Percentiles rank a stretch among this genome's conserved stretches.
These are phyloP conservation scores for Wickerhamomyces sydowiorum DNA, from an alignment of 805 yeast genomes.

Conservation along the genomic window DNA sequence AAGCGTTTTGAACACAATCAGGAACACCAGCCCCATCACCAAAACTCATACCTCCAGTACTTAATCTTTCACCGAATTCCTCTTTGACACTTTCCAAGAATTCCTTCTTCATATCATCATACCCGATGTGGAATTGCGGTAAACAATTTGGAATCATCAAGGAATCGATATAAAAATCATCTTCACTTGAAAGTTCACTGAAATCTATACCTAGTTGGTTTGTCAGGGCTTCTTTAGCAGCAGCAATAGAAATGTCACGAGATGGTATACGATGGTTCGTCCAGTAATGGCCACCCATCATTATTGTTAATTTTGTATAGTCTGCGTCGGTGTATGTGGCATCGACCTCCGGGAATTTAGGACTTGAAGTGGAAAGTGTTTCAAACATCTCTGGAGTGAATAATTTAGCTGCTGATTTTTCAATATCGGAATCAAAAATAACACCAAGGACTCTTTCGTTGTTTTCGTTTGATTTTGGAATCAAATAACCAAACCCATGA, in stretches of 20 bases:
- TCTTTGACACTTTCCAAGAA: slow-evolving; percentile 28
- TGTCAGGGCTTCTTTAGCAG: slow-evolving; percentile 33
- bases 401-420: slow-evolving; percentile 41
- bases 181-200: slow-evolving; percentile 16
- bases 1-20: slow-evolving; percentile 67
- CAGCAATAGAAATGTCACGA: slow-evolving; percentile 17
- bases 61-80: slow-evolving; percentile 35
- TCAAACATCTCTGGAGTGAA: slow-evolving; percentile 9
- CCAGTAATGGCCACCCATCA: slow-evolving; percentile 83
- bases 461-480: slow-evolving; percentile 50
- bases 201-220: slow-evolving; percentile 32
- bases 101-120: slow-evolving; percentile 35
- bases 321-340: slow-evolving; percentile 12
- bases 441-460: slow-evolving; percentile 69
- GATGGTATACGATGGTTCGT: slow-evolving; percentile 19
- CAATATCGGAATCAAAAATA: slow-evolving; percentile 85
- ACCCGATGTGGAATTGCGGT: slow-evolving; percentile 78
- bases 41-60: slow-evolving; percentile 75
- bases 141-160: slow-evolving; percentile 52
- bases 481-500: slow-evolving; percentile 83
- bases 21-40: slow-evolving; percentile 87
- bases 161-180: slow-evolving; percentile 27
- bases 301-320: slow-evolving; percentile 73
- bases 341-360: slow-evolving; percentile 2
- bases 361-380: slow-evolving; percentile 12